These are phyloP conservation scores for Hymenoscyphus fraxineus DNA, from an alignment of 2,329 filamentous ascomycete species.

Conservation along the genomic window DNA sequence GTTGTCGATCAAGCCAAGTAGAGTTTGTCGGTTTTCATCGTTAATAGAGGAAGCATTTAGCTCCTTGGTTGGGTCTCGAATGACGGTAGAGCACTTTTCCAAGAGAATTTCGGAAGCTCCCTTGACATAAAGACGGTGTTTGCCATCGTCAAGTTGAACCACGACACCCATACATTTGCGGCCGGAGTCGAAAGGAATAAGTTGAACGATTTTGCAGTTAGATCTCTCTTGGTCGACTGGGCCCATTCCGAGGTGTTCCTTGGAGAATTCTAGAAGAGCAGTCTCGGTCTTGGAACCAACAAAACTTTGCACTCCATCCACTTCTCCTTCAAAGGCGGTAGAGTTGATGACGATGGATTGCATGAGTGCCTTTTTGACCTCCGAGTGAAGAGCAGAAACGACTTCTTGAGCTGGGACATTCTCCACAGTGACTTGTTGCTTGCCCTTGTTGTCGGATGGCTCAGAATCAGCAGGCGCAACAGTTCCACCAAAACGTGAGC, in stretches of 20 bases:
- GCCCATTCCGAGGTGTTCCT: conserved; percentile 62
- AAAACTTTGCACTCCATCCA: conserved; percentile 56
- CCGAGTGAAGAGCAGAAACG: conserved; percentile 26
- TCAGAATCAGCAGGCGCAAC: conserved; percentile 28
- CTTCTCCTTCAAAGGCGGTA: conserved; percentile 64
- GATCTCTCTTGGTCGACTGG: conserved; percentile 57
- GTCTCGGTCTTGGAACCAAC: conserved; percentile 77
- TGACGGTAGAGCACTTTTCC: conserved; percentile 44
- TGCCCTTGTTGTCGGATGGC: conserved; percentile 21
- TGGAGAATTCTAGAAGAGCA: conserved; percentile 66
- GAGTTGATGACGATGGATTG: conserved; percentile 67
- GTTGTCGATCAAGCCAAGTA: conserved; percentile 53
- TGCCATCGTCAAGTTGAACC: conserved; percentile 45
- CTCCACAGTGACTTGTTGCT: conserved; percentile 25
- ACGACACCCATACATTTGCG: conserved; percentile 69
- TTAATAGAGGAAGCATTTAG: conserved; percentile 51
- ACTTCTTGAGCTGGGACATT: conserved; percentile 33
- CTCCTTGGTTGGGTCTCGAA: conserved; percentile 56
- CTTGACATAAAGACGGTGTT: conserved; percentile 48
- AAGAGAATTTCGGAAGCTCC: conserved; percentile 51
- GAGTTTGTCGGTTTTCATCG: conserved; percentile 50
- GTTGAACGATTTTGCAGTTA: conserved; percentile 55
- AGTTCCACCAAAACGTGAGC: conserved; percentile 48
- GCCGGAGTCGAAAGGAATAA: conserved; percentile 39
- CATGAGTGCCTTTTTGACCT: conserved; percentile 44